Conservation (phyloP, 2,329 filamentous ascomycete genomes). For the Nemania diffusa region DNA sequence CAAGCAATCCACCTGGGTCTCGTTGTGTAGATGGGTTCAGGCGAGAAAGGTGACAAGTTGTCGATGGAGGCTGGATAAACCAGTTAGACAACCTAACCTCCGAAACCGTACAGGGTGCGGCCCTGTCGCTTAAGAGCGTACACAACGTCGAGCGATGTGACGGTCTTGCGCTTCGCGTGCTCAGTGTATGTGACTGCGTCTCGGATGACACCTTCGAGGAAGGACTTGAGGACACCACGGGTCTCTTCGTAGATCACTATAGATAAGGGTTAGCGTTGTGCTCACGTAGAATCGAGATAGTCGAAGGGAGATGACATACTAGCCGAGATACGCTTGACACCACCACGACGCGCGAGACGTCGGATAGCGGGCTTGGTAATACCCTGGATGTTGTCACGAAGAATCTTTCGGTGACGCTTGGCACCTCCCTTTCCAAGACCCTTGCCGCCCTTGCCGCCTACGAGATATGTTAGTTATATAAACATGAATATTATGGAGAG, state of each 20-base stretch:
- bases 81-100: constrained; percentile 60
- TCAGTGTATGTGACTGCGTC: constrained; percentile 84
- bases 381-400: constrained; percentile 99
- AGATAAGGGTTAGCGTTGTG: constrained; percentile 26
- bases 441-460: constrained; percentile 96
- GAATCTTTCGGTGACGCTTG: constrained; percentile 99
- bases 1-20: constrained; percentile 6
- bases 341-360: constrained; percentile 97
- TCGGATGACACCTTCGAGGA: constrained; percentile 84
- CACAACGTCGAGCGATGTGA: constrained; percentile 72
- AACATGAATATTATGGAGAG: not conserved
- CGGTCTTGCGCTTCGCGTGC: constrained; percentile 82
- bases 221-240: constrained; percentile 83
- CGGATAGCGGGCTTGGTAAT: constrained; percentile 99
- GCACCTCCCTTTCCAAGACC: constrained; percentile 97
- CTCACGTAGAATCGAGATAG: constrained; percentile 30
- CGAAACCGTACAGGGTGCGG: constrained; percentile 75
- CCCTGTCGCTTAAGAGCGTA: constrained; percentile 73
- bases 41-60: constrained; percentile 23
- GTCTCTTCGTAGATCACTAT: constrained; percentile 85
- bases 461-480: constrained; percentile 58
- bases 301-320: constrained; percentile 63
- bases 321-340: constrained; percentile 99
- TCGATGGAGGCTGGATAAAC: constrained; percentile 11
- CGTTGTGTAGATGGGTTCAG: constrained; percentile 14